Percentiles rank a stretch among this genome's conserved stretches.
Conservation (phyloP, 495 filamentous ascomycete genomes). For the Astrothelium subdiscretum region DNA sequence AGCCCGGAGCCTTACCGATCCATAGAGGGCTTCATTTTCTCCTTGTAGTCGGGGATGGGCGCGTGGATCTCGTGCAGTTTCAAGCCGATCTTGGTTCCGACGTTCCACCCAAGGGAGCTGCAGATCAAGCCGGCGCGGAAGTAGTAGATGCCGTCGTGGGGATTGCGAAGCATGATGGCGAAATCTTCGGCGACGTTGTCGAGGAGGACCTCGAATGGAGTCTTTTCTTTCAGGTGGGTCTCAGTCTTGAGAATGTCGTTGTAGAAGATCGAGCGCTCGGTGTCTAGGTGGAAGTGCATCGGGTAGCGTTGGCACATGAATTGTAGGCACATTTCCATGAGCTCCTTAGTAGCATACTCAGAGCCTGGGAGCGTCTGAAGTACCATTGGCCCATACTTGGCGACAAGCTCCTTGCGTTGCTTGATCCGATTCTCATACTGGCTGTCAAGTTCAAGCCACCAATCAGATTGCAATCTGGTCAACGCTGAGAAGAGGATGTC, state of each 20-base stretch:
- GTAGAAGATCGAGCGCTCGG: conserved; percentile 48
- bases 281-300: conserved; percentile 56
- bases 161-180: conserved; percentile 64
- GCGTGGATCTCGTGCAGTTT: conserved; percentile 64
- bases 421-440: conserved; percentile 59
- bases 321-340: conserved; percentile 82
- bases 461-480: conserved; percentile 70
- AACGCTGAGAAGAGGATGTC: conserved; percentile 43
- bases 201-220: conserved; percentile 61
- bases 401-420: conserved; percentile 60
- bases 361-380: conserved; percentile 64
- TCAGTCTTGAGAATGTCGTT: conserved; percentile 60
- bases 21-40: conserved; percentile 85
- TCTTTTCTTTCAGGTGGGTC: conserved; percentile 49
- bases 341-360: conserved; percentile 72
- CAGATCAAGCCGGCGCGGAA: conserved; percentile 73
- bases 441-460: conserved; percentile 83
- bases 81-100: conserved; percentile 62
- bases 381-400: conserved; percentile 49
- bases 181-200: conserved; percentile 88
- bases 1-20: conserved; percentile 46
- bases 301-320: conserved; percentile 74
- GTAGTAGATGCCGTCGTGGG: conserved; percentile 59
- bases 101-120: conserved; percentile 70
- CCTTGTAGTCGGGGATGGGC: conserved; percentile 76